Base-by-base conservation (phyloP, 2,329 filamentous ascomycete genomes). In the Cladophialophora psammophila region DNA sequence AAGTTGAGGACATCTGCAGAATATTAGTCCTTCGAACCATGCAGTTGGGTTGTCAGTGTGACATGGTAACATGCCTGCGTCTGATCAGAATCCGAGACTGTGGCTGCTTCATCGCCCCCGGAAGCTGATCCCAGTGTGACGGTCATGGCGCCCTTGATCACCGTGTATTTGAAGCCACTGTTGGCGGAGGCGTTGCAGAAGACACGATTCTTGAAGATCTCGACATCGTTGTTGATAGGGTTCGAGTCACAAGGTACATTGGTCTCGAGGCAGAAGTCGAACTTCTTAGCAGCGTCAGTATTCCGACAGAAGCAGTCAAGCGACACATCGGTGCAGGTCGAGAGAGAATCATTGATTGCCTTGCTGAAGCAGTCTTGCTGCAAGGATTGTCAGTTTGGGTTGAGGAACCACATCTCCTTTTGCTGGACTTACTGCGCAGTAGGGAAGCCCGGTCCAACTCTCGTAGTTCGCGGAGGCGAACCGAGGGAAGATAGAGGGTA, bases 291-390 rank as follows among this genome's bases (percentile, higher is more conserved):
- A 18, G 32, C 32, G 10, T 26, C 26, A 26, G 18, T 9, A 32
- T 31, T 61, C 6, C 36, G n/a, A 42, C 59, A 61, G 59, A 53
- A 54, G 35, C 59, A 52, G 4, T 38, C 26, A 26, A 61, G n/a
- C 18, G 45, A 40, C 5, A 42, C 32, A 20, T 54, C 34, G 1
- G 9, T 13, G 59, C 59, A 61, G 45, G 20, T n/a, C 7, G 48
- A 10, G n/a, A 61, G 48, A 38, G 59, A 61, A n/a, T 18, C 35
- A 45, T 52, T 61, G 59, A 61, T 45, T 9, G 34, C 12, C 26
- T 54, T 36, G 15, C 48, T 54, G 48, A 61, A 35, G 59, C 59
- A 61, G n/a, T n/a, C 34, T 61, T 61, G 59, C 59, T 61, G 35
- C 18, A 12, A 20, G 13, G 15, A 20, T 40, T 13, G 59, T 61